Evolutionary conservation across 1,284 basidiomycete species (phyloP), one percentile per base, ranked within the genome.

Genomic region (Melampsora larici-populina): DNA sequence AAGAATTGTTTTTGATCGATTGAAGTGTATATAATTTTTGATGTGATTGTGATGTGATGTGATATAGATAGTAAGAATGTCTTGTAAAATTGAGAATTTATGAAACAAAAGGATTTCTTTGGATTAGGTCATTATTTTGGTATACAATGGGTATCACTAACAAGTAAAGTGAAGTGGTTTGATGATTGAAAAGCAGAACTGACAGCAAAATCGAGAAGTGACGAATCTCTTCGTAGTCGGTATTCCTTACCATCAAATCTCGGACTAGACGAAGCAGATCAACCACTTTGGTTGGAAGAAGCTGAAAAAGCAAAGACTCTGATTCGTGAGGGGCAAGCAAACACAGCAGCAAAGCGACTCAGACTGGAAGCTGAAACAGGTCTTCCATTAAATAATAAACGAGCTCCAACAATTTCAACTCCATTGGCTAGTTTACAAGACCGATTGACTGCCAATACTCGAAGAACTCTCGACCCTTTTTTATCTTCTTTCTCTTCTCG

Each of bases 171-270:
- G n/a, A n/a, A n/a, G n/a, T n/a, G n/a, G n/a, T n/a, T n/a, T n/a
- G n/a, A n/a, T n/a, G n/a, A n/a, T n/a, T n/a, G n/a, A 81, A 98
- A 97, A 86, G 74, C 74, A 49, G 74, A 76, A 17, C 43, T 68
- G 18, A 69, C 69, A 11, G 24, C 36, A 11, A 76, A 76, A 63
- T 76, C 74, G 21, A 8, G 66, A 24, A 55, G 40, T 21, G 74
- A 76, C 58, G 74, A 76, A 49, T 46, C 48, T 48, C 36, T 76
- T 18, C 74, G 74, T 15, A 33, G 24, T 15, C 67, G 68, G 40
- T 76, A 76, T 29, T 76, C 74, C 18, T 40, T 76, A 49, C 74
- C 74, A 40, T 21, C 51, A 33, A 55, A 64, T 31, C 29, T 76
- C 0, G 69, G 66, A 63, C 63, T 76, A n/a, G 58, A 60, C 33